phyloP scores from a whole-genome alignment of 169 alveolate genomes.

The Eimeria sp. region DNA sequence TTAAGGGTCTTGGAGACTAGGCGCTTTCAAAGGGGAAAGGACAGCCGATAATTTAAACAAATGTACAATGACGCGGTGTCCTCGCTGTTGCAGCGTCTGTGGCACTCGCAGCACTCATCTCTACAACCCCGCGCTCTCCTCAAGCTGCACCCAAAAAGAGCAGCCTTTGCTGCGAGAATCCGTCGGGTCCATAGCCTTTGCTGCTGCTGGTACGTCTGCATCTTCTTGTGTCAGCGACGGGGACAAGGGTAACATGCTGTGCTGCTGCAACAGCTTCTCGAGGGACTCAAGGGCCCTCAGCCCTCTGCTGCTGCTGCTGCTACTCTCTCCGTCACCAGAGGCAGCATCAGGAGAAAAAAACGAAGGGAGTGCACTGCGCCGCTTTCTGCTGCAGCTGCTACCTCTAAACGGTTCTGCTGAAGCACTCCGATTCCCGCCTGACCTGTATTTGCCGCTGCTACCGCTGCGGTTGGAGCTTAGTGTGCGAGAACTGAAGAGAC shows the following conservation, averaged over 20 bases:
- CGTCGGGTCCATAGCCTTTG: neutral
- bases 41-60: neutral
- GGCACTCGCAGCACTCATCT: neutral
- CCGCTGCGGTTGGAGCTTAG: neutral
- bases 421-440: slow-evolving; percentile 34
- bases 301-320: slow-evolving; percentile 14
- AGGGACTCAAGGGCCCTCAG: slow-evolving; percentile 27
- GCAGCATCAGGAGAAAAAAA: neutral
- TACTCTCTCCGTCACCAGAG: neutral
- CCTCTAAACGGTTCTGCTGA: slow-evolving; percentile 36
- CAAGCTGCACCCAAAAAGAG: slow-evolving; percentile 36
- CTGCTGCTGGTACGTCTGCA: neutral
- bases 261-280: slow-evolving; percentile 25
- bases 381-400: slow-evolving; percentile 14
- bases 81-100: neutral
- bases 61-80: neutral
- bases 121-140: slow-evolving; percentile 14
- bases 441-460: neutral
- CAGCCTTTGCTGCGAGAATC: slow-evolving; percentile 1
- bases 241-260: slow-evolving; percentile 5
- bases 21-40: neutral
- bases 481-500: slow-evolving; percentile 1
- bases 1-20: neutral
- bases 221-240: neutral
- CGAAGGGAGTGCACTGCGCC: neutral